Conservation (phyloP, 1,139 yeast species). For the Wickerhamomyces sp. region DNA sequence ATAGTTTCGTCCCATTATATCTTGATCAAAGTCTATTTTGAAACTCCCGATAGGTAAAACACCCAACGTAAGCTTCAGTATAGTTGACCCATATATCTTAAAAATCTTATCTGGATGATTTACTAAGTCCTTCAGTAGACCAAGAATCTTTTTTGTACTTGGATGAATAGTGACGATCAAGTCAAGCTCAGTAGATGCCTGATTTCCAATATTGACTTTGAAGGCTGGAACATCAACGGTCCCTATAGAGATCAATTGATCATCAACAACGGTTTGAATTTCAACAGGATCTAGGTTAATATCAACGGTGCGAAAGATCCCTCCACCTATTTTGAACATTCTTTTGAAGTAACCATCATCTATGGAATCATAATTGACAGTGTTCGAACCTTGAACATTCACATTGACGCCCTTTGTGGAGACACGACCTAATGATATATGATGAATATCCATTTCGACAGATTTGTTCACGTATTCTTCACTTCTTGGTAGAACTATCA, state of each 20-base stretch:
- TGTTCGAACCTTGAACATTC: conserved; percentile 25
- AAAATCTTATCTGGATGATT: conserved; percentile 26
- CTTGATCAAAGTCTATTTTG: conserved; percentile 25
- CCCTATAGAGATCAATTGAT: conserved; percentile 13
- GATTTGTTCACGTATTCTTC: conserved; percentile 28
- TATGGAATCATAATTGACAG: conserved; percentile 27
- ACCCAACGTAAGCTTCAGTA: conserved; percentile 27
- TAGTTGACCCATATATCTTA: conserved; percentile 29
- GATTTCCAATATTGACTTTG: conserved; percentile 14
- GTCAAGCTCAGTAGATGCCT: conserved; percentile 12
- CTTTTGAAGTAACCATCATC: conserved; percentile 21
- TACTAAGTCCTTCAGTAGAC: conserved; percentile 26
- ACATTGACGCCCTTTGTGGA: conserved; percentile 27
- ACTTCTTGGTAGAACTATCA: conserved; percentile 21
- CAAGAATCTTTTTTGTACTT: conserved; percentile 26
- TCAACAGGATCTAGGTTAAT: conserved; percentile 21
- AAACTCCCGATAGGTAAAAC: conserved; percentile 27
- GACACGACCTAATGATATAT: conserved; percentile 27
- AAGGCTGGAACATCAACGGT: conserved; percentile 17
- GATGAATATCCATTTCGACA: conserved; percentile 26
- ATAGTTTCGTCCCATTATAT: conserved; percentile 22
- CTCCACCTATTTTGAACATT: conserved; percentile 29
- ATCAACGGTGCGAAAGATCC: conserved; percentile 20
- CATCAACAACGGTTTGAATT: conserved; percentile 8
- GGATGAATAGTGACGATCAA: conserved; percentile 27